phyloP scores from a whole-genome alignment of 495 filamentous ascomycete genomes.

The Aspergillus hancockii region DNA sequence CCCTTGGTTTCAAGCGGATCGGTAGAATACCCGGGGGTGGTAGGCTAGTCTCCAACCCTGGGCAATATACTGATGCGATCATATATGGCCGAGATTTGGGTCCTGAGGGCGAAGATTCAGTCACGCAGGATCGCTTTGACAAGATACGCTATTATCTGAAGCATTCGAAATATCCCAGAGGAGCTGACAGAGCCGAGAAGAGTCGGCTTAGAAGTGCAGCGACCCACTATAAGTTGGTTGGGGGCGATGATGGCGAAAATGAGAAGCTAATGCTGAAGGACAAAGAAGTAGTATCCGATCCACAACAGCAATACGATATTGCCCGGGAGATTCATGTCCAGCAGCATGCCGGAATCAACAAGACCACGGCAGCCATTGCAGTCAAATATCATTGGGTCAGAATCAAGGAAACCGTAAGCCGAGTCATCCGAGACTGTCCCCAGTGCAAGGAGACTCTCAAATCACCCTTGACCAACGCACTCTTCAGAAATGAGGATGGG shows the following conservation, averaged over 20 bases:
- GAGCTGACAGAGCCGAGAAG: slow-evolving; percentile 94
- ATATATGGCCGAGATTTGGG: slow-evolving; percentile 91
- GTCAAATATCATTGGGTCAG: slow-evolving; percentile 97
- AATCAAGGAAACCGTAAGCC: slow-evolving; percentile 95
- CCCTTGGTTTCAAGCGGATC: slow-evolving; percentile 96
- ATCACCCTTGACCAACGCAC: slow-evolving; percentile 37
- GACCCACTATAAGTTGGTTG: slow-evolving; percentile 85
- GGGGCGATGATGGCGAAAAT: slow-evolving; percentile 47
- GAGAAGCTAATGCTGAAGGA: slow-evolving; percentile 95
- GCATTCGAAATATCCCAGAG: slow-evolving; percentile 88
- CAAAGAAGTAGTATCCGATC: slow-evolving; percentile 94
- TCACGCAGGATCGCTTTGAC: slow-evolving; percentile 96
- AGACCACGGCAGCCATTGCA: slow-evolving; percentile 91
- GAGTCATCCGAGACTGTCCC: slow-evolving; percentile 88
- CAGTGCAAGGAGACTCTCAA: slow-evolving; percentile 86
- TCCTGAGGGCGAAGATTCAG: slow-evolving; percentile 76
- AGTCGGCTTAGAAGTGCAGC: slow-evolving; percentile 88
- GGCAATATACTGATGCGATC: slow-evolving; percentile 86
- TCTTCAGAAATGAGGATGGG: slow-evolving; percentile 28
- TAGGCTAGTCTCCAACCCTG: slow-evolving; percentile 77
- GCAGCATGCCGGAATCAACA: slow-evolving; percentile 95
- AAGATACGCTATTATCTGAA: slow-evolving; percentile 98
- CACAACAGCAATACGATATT: slow-evolving; percentile 89
- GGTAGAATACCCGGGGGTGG: slow-evolving; percentile 88
- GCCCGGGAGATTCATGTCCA: slow-evolving; percentile 71